phyloP scores from a whole-genome alignment of 202 grass and related monocot species.

The Schoenoplectus tabernaemontani region DNA sequence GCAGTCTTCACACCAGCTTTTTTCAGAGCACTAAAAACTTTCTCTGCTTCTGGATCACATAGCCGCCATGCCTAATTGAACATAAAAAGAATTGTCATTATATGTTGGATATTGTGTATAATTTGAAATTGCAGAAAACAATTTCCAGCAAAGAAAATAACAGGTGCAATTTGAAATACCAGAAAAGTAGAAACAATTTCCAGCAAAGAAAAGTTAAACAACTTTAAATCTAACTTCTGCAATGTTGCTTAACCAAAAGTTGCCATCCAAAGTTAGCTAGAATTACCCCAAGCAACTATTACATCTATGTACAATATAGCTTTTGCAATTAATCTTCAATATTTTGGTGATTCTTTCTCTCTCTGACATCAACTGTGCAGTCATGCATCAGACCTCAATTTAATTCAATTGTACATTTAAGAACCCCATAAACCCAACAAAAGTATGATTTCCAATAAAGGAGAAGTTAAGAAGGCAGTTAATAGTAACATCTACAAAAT shows the following conservation, averaged over 20 bases:
- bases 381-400: not conserved
- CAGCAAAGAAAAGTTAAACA: not conserved
- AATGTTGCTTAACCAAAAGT: not conserved
- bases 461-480: not conserved
- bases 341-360: not conserved
- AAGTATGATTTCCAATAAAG: not conserved
- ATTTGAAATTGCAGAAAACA: not conserved
- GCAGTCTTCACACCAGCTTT: constrained; percentile 88
- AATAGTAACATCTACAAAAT: not conserved
- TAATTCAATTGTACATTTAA: not conserved
- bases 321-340: not conserved
- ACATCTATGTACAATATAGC: not conserved
- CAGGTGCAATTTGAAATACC: not conserved
- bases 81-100: constrained; percentile 25
- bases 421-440: not conserved
- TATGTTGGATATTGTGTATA: not conserved
- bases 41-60: constrained; percentile 72
- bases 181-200: not conserved
- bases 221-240: not conserved
- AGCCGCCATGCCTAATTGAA: constrained; percentile 79
- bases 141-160: not conserved
- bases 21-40: constrained; percentile 66
- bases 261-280: not conserved
- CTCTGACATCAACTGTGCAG: not conserved
- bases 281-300: not conserved